phyloP scores from a whole-genome alignment of 495 filamentous ascomycete genomes.

The Aspergillus bertholletiae region DNA sequence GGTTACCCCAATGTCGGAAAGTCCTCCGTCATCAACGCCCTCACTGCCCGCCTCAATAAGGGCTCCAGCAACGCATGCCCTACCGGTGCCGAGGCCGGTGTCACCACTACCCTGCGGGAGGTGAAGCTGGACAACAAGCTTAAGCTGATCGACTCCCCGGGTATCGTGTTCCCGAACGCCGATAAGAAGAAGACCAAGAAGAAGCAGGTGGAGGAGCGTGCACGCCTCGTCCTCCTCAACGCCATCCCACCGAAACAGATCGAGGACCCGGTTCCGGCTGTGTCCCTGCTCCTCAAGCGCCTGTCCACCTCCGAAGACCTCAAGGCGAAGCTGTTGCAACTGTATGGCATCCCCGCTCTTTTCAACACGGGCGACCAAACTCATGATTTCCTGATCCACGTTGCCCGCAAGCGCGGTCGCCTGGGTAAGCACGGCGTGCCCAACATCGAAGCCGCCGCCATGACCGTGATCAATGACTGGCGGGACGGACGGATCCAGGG shows the following conservation, averaged over 20 bases:
- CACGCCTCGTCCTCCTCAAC: conserved; percentile 82
- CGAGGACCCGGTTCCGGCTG: conserved; percentile 82
- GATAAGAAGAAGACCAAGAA: conserved; percentile 45
- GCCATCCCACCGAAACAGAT: conserved; percentile 93
- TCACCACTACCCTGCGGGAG: conserved; percentile 82
- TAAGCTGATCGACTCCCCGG: conserved; percentile 90
- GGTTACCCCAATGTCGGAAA: conserved; percentile 98
- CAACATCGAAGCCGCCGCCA: conserved; percentile 82
- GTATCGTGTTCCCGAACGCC: conserved; percentile 83
- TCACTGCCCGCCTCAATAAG: conserved; percentile 75
- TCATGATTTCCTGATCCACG: conserved; percentile 91
- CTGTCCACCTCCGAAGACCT: conserved; percentile 69
- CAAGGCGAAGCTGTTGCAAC: conserved; percentile 67
- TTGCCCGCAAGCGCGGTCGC: conserved; percentile 86
- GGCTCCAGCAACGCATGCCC: conserved; percentile 69
- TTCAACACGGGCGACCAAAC: conserved; percentile 69
- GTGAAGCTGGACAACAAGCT: conserved; percentile 95
- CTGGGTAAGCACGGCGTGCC: conserved; percentile 88
- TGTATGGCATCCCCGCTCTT: conserved; percentile 81
- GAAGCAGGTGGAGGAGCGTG: conserved; percentile 64
- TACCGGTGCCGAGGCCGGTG: conserved; percentile 86
- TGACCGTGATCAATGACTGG: conserved; percentile 93
- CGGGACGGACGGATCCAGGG: conserved; percentile 92
- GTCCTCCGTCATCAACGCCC: conserved; percentile 93
- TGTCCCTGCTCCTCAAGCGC: conserved; percentile 74